Evolutionary conservation across 441 rosid genomes (phyloP).

Genomic region (Daphne laureola): DNA sequence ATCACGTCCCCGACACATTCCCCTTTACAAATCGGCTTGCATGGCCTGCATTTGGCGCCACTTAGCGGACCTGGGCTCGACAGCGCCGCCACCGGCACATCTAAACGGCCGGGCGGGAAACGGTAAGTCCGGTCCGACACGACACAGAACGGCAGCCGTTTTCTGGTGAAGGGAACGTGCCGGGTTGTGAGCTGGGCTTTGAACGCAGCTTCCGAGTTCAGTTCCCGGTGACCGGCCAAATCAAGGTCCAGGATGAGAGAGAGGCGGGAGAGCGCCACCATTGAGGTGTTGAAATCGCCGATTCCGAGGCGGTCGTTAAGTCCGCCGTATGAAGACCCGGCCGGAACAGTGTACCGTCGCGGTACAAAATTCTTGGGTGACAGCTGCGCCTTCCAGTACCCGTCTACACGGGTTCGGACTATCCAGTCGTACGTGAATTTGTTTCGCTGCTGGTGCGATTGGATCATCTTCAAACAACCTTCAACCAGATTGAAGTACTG

Average conservation of each 20-base stretch:
- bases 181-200: slow-evolving; percentile 62
- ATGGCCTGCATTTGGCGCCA: slow-evolving; percentile 91
- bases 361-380: slow-evolving; percentile 50
- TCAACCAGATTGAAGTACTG: slow-evolving; percentile 83
- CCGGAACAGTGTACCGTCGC: slow-evolving; percentile 63
- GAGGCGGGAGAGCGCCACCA: slow-evolving; percentile 73
- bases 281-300: slow-evolving; percentile 59
- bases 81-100: slow-evolving; percentile 74
- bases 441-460: slow-evolving; percentile 37
- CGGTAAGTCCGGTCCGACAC: slow-evolving; percentile 64
- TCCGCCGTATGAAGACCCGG: slow-evolving; percentile 86
- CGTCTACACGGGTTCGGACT: slow-evolving; percentile 83
- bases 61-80: slow-evolving; percentile 73
- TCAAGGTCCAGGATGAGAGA: slow-evolving; percentile 68
- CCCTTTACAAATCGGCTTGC: slow-evolving; percentile 45
- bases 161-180: slow-evolving; percentile 32
- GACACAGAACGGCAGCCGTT: slow-evolving; percentile 71
- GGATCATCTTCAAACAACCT: slow-evolving; percentile 70
- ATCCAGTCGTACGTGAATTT: slow-evolving; percentile 83
- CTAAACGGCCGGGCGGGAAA: slow-evolving; percentile 56
- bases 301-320: slow-evolving; percentile 90
- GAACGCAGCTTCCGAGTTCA: slow-evolving; percentile 91
- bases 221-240: slow-evolving; percentile 36
- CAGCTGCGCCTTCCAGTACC: slow-evolving; percentile 75
- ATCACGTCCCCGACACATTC: slow-evolving; percentile 47